Evolutionary conservation across 495 filamentous ascomycete species (phyloP), one percentile per base, ranked within the genome.

Genomic region (Penicillium atrosanguineum): DNA sequence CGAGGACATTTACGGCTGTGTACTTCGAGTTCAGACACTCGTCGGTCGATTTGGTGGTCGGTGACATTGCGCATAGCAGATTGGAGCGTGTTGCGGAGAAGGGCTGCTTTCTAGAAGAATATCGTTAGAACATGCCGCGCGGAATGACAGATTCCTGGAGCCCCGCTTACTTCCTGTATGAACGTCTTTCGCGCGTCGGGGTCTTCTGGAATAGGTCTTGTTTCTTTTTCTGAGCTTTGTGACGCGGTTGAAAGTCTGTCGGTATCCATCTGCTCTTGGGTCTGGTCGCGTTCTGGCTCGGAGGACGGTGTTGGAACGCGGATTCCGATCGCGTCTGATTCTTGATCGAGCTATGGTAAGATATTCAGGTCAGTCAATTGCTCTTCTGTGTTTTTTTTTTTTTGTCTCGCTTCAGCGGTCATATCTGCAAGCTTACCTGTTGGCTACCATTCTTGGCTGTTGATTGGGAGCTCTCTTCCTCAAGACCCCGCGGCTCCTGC

Each of bases 1-100:
- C 70, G 55, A 34, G 70, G 68, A 26, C 63, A 65, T 60, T 74
- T 74, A 47, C 71, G 71, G 43, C 74, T 75, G 57, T 74, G 71
- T 44, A 65, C 72, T 58, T 77, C 74, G 40, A 75, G 61, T 23
- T 71, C 69, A n/a, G 72, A 74, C 25, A 77, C 47, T n/a, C 71
- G 64, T 11, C 74, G 74, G 51, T 77, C 74, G 45, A 77, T 69
- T 51, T 74, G 69, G 47, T 74, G 65, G 46, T 71, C 65, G 45
- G 59, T 58, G 14, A 72, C 68, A 43, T 71, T 69, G 48, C 69
- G 72, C 74, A 76, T 77, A 39, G 74, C 74, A 40, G 59, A 70
- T 65, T 75, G 74, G 34, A 77, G 61, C 52, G 69, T 66, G 51
- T 53, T 72, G 28, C 70, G 72, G 52, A 75, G 71, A n/a, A 75